These are phyloP conservation scores for Coleophoma eucalyptorum DNA, from an alignment of 2,329 filamentous ascomycete species.

Conservation along the genomic window DNA sequence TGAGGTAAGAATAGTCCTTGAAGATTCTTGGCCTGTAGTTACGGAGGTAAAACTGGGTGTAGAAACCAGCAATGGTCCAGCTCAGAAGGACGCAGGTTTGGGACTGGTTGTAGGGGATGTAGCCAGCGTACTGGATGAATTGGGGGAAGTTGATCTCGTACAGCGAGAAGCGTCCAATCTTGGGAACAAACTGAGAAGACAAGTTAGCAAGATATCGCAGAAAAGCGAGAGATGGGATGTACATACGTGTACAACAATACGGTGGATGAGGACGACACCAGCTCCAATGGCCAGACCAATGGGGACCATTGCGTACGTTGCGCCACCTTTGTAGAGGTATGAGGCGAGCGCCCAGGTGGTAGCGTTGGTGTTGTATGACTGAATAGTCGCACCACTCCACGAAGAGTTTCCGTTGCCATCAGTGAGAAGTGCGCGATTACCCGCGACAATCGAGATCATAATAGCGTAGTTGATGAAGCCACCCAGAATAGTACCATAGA, in stretches of 20 bases:
- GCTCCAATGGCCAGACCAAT: constrained; percentile 46
- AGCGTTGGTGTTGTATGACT: constrained; percentile 41
- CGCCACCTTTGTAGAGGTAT: constrained; percentile 45
- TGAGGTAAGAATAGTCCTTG: constrained; percentile 37
- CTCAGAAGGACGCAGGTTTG: constrained; percentile 52
- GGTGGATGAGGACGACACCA: constrained; percentile 38
- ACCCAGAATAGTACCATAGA: constrained; percentile 37
- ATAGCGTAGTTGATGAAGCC: constrained; percentile 42
- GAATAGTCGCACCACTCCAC: constrained; percentile 44
- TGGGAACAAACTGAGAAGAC: constrained; percentile 39
- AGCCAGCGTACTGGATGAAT: constrained; percentile 50
- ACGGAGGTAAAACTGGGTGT: constrained; percentile 35
- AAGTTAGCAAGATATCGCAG: background rate
- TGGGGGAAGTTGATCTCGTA: constrained; percentile 47
- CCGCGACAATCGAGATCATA: constrained; percentile 39
- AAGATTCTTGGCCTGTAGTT: constrained; percentile 31
- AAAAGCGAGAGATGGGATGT: background rate
- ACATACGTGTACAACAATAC: constrained; percentile 36
- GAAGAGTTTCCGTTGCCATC: constrained; percentile 38
- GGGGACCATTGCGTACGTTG: constrained; percentile 42
- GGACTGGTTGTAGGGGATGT: constrained; percentile 48
- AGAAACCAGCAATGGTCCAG: constrained; percentile 38
- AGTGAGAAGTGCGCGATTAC: constrained; percentile 36
- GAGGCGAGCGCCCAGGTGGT: constrained; percentile 44
- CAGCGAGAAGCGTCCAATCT: constrained; percentile 36